Conservation (phyloP, 2,329 filamentous ascomycete genomes). For the Lasiodiplodia gonubiensis region DNA sequence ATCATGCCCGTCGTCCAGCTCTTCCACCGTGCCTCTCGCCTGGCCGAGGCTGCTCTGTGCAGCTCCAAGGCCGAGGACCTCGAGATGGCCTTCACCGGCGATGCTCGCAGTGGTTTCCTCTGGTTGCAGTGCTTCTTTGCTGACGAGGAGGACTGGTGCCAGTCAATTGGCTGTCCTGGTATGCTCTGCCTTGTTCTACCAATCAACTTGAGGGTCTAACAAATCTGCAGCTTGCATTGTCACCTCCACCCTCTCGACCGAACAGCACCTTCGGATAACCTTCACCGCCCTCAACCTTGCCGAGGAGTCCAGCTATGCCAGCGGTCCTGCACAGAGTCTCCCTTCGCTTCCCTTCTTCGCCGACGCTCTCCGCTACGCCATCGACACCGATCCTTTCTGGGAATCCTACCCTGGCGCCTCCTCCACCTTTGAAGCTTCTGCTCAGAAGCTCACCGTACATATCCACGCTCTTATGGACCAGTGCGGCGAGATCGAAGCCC, state of each 20-base stretch:
- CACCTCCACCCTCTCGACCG: conserved; percentile 51
- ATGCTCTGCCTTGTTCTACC: conserved; percentile 21
- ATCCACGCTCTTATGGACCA: conserved; percentile 55
- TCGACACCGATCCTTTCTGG: conserved; percentile 52
- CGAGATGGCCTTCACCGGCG: conserved; percentile 62
- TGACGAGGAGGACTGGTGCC: conserved; percentile 64
- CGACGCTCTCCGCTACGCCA: conserved; percentile 48
- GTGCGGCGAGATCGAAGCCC: conserved; percentile 50
- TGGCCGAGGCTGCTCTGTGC: conserved; percentile 58
- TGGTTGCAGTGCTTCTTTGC: conserved; percentile 65
- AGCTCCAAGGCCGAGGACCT: conserved; percentile 57
- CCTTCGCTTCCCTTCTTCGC: conserved; percentile 30
- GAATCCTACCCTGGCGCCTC: conserved; percentile 47
- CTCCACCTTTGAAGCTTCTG: conserved; percentile 51
- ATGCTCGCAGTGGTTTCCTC: conserved; percentile 62
- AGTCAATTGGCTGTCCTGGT: conserved; percentile 60
- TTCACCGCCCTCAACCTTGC: conserved; percentile 56
- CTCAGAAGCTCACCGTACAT: conserved; percentile 49
- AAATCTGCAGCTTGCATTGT: conserved; percentile 50
- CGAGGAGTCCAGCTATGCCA: conserved; percentile 42
- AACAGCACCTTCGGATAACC: conserved; percentile 54
- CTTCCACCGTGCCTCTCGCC: conserved; percentile 59
- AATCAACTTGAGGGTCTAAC: conserved; percentile 29
- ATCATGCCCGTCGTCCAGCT: conserved; percentile 64
- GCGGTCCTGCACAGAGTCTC: conserved; percentile 39